Conservation (phyloP, 2,329 filamentous ascomycete species). For the Talaromyces marneffei region DNA sequence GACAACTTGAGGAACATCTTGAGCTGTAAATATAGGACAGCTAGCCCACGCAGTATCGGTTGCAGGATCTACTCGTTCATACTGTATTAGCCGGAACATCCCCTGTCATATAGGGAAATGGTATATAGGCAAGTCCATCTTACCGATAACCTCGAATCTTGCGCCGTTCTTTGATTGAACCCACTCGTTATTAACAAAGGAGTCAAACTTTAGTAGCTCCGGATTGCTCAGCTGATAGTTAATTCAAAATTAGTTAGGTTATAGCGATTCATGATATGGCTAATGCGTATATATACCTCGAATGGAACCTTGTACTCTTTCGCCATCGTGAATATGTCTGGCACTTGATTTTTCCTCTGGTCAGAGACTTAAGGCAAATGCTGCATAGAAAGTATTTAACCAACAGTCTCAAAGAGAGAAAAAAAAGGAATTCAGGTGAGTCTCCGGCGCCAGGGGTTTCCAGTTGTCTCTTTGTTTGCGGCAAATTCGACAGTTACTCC, state of each 20-base stretch:
- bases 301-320: constrained; percentile 35
- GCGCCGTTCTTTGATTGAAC: constrained; percentile 42
- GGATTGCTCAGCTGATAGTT: constrained; percentile 40
- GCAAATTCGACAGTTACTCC: background rate
- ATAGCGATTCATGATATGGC: background rate
- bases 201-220: constrained; percentile 46
- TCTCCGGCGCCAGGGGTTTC: background rate
- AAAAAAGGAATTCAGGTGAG: background rate
- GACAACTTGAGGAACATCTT: constrained; percentile 15
- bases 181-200: constrained; percentile 47
- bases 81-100: background rate
- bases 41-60: constrained; percentile 15
- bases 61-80: constrained; percentile 13
- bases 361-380: background rate
- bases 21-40: constrained; percentile 13
- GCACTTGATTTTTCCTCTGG: background rate
- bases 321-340: constrained; percentile 21
- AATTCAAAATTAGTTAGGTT: background rate
- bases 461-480: background rate
- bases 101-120: background rate
- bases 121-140: background rate
- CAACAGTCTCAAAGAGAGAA: background rate
- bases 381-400: background rate
- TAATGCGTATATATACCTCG: constrained; percentile 23
- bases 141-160: constrained; percentile 48